These are phyloP conservation scores for Claviceps africana DNA, from an alignment of 2,329 filamentous ascomycete species.

Conservation along the genomic window DNA sequence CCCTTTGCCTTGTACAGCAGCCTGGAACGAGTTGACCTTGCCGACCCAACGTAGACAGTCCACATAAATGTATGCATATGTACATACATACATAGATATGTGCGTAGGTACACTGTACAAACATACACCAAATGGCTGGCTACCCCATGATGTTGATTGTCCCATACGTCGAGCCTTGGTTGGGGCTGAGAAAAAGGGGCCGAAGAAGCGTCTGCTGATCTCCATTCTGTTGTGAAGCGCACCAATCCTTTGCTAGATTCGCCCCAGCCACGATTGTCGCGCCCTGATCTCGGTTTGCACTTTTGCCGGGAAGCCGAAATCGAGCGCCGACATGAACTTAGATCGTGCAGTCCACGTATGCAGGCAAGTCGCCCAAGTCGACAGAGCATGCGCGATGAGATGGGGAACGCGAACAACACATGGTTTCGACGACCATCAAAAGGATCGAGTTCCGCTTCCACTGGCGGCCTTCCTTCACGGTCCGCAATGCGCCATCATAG, in stretches of 20 bases:
- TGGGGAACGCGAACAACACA: background rate
- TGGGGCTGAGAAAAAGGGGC: background rate
- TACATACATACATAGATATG: too few species aligned
- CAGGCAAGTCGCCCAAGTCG: background rate
- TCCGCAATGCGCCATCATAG: background rate
- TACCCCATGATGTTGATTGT: background rate
- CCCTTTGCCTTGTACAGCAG: background rate
- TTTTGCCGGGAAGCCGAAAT: background rate
- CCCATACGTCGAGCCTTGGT: background rate
- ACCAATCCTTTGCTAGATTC: background rate
- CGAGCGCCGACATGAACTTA: conserved; percentile 1
- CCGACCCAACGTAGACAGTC: too few species aligned
- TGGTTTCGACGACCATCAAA: background rate
- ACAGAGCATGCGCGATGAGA: background rate
- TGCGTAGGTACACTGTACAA: background rate
- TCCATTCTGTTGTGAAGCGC: background rate
- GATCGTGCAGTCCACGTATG: background rate
- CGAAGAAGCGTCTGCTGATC: background rate
- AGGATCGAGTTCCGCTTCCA: background rate
- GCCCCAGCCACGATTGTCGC: background rate
- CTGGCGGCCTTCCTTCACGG: background rate
- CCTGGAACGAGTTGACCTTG: too few species aligned
- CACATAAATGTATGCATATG: background rate
- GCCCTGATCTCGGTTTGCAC: background rate
- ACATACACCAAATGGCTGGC: background rate